Evolutionary conservation across 2,329 filamentous ascomycete genomes (phyloP).

Genomic region (Aspergillaceae sp.): DNA sequence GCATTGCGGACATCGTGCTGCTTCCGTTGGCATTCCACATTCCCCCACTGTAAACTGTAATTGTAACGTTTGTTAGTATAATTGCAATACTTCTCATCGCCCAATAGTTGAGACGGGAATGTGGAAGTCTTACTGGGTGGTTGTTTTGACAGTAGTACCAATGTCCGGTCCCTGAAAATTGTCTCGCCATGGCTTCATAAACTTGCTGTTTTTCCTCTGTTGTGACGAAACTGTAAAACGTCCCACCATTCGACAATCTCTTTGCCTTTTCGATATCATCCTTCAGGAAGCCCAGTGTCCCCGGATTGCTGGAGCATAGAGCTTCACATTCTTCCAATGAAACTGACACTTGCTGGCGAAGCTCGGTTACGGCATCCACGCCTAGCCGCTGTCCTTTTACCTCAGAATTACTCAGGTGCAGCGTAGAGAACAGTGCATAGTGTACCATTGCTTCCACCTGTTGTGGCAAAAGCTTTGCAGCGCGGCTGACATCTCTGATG

Average conservation of each 20-base stretch:
- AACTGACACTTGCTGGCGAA: background rate
- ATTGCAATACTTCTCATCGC: background rate
- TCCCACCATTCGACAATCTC: conserved; percentile 1
- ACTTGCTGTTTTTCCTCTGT: conserved; percentile 3
- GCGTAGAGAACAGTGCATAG: conserved; percentile 2
- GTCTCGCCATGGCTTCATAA: conserved; percentile 5
- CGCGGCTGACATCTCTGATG: background rate
- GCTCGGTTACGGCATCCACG: background rate
- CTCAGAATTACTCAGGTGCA: conserved; percentile 1
- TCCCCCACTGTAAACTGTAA: conserved; percentile 21
- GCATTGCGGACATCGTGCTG: conserved; percentile 20
- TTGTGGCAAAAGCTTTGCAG: conserved; percentile 1
- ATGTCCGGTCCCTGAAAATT: conserved; percentile 6
- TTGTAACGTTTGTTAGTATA: background rate
- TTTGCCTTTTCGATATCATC: conserved; percentile 4
- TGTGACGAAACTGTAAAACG: conserved; percentile 5
- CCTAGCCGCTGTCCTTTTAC: background rate
- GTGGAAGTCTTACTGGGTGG: conserved; percentile 5
- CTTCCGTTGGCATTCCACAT: conserved; percentile 24
- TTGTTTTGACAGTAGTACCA: conserved; percentile 7
- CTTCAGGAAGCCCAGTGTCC: background rate
- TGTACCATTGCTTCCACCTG: conserved; percentile 3
- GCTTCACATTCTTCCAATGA: background rate
- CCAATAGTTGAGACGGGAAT: background rate
- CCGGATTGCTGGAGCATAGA: background rate